phyloP scores from a whole-genome alignment of 345 rosid species.

The Dipteronia dyeriana region DNA sequence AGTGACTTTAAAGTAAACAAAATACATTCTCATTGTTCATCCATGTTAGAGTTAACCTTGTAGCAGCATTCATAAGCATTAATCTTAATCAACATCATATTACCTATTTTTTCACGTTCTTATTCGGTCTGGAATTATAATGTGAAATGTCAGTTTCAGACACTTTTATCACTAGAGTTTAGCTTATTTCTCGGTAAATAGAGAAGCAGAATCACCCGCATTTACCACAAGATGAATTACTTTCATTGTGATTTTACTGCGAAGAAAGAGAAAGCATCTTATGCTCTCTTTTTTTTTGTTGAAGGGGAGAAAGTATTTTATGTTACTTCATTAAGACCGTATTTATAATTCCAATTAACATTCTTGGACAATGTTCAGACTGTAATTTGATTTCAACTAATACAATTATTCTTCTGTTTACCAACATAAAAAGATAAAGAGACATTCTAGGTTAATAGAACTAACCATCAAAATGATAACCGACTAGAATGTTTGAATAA shows the following conservation, averaged over 20 bases:
- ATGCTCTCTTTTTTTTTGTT: too few relatives aligned
- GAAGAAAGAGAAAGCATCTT: background rate
- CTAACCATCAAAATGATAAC: background rate
- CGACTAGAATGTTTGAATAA: background rate
- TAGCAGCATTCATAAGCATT: too few relatives aligned
- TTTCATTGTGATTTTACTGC: background rate
- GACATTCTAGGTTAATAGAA: background rate
- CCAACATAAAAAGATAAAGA: background rate
- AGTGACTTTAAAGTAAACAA: background rate
- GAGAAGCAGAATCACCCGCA: background rate
- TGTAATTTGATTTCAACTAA: background rate
- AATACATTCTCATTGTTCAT: background rate
- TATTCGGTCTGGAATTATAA: background rate
- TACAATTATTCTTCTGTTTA: too few relatives aligned
- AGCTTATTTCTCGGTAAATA: background rate
- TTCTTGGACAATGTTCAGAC: background rate
- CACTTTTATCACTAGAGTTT: background rate
- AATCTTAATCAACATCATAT: background rate
- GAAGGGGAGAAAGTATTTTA: background rate
- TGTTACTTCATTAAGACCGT: background rate
- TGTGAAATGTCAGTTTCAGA: background rate
- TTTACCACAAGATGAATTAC: background rate
- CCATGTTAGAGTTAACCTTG: background rate
- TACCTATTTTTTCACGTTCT: background rate
- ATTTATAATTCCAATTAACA: background rate